These are phyloP conservation scores for Chondrostereum purpureum DNA, from an alignment of 1,284 basidiomycete species.

Conservation along the genomic window DNA sequence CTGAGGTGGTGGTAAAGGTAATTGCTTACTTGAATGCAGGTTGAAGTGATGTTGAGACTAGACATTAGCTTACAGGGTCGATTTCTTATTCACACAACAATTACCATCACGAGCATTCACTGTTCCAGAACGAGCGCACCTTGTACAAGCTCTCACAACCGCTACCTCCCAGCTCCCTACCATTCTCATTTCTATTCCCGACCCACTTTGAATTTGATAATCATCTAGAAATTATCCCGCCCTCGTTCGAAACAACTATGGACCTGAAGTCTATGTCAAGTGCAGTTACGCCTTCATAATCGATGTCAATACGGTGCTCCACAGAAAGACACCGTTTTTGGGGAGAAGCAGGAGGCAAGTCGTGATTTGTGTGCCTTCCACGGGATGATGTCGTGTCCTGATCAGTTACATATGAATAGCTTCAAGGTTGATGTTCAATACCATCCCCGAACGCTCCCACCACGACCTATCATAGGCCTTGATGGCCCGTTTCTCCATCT, in stretches of 20 bases:
- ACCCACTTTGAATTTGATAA: not conserved
- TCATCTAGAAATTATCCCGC: not conserved
- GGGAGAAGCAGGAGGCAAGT: not conserved
- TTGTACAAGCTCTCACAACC: not conserved
- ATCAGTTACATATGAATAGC: too few relatives aligned
- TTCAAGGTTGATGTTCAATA: not conserved
- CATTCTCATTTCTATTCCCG: not conserved
- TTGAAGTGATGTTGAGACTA: not conserved
- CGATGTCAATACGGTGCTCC: not conserved
- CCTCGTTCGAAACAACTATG: not conserved
- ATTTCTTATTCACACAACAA: too few relatives aligned
- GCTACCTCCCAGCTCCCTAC: not conserved
- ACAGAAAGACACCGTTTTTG: not conserved
- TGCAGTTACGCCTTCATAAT: not conserved
- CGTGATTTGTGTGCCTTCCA: too few relatives aligned
- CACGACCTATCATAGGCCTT: not conserved
- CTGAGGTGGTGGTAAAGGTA: not conserved
- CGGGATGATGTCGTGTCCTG: too few relatives aligned
- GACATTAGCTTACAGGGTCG: not conserved
- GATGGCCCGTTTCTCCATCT: not conserved
- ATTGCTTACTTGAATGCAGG: not conserved
- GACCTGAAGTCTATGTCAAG: not conserved
- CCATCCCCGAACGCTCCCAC: not conserved
- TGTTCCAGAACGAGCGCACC: not conserved
- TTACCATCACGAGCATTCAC: not conserved